These are phyloP conservation scores for Phialophora chinensis DNA, from an alignment of 2,329 filamentous ascomycete species.

Conservation along the genomic window DNA sequence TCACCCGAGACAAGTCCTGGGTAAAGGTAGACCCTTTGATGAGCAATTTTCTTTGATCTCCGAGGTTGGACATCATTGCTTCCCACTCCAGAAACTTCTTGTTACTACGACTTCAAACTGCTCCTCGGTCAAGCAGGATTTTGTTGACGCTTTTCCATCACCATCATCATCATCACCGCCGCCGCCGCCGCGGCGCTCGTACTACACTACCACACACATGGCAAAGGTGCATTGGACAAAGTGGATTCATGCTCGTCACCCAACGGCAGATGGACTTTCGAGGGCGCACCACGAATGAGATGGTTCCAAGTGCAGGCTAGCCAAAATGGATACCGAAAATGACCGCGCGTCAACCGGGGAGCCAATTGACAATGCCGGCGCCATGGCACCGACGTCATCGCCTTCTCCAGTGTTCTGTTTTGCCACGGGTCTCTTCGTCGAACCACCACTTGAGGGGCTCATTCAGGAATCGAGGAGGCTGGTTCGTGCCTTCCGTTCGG, in stretches of 20 bases:
- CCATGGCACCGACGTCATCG: not conserved
- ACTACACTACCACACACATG: not conserved
- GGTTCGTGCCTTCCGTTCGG: not conserved
- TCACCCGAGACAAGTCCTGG: not conserved
- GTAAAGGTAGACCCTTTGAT: not conserved
- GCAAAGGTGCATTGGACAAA: not conserved
- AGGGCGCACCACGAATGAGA: not conserved
- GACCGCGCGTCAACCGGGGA: not conserved
- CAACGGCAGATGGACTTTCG: not conserved
- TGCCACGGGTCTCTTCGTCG: not conserved
- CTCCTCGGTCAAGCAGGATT: not conserved
- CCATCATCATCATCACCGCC: no score
- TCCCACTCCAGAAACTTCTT: not conserved
- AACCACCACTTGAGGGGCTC: not conserved
- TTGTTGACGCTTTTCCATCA: not conserved
- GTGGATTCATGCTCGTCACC: not conserved
- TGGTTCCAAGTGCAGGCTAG: not conserved
- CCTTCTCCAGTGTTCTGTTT: not conserved
- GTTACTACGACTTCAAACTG: not conserved
- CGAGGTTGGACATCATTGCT: not conserved
- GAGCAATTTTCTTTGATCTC: not conserved
- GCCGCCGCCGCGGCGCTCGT: no score
- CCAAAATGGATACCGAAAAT: not conserved
- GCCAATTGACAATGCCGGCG: not conserved
- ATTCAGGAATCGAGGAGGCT: not conserved